A percentile compares a stretch with the other conserved stretches of the same genome.
Conservation (phyloP, 2,329 filamentous ascomycete species). For the Xylariaceae sp. region DNA sequence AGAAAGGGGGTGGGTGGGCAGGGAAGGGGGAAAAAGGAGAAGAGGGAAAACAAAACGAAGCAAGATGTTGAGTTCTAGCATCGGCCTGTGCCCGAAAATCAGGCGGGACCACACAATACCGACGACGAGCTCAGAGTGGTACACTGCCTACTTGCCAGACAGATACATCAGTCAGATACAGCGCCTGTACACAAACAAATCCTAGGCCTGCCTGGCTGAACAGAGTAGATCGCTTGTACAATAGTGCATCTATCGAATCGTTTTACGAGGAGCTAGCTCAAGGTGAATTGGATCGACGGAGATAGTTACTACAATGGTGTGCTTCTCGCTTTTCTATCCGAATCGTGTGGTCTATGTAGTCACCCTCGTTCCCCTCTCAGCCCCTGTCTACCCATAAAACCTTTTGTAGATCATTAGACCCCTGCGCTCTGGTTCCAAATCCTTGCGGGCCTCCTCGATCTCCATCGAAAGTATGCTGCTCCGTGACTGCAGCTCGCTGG, state of each 20-base stretch:
- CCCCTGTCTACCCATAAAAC: constrained; percentile 24
- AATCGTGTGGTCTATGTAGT: neutral
- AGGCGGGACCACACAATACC: neutral
- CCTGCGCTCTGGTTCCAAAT: constrained; percentile 5
- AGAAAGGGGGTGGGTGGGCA: neutral
- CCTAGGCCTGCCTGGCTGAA: neutral
- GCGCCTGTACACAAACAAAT: neutral
- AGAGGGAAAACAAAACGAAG: neutral
- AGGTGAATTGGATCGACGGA: constrained; percentile 1
- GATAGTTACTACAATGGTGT: constrained; percentile 10
- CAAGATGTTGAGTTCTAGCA: neutral
- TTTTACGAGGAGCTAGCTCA: constrained; percentile 10
- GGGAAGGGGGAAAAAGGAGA: neutral
- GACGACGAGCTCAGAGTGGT: neutral
- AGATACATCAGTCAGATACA: neutral
- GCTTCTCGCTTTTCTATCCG: neutral
- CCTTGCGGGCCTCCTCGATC: constrained; percentile 30
- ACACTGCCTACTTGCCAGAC: neutral
- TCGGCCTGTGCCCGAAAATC: neutral
- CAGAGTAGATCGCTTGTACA: constrained; percentile 10
- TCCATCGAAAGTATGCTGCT: constrained; percentile 35
- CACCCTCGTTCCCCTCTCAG: neutral
- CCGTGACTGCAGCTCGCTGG: constrained; percentile 36
- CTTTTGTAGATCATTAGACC: constrained; percentile 30
- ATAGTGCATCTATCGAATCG: constrained; percentile 19